A percentile compares a stretch with the other conserved stretches of the same genome.
These are phyloP conservation scores for Arabis hirsuta DNA, from an alignment of 345 rosid species.

Conservation along the genomic window DNA sequence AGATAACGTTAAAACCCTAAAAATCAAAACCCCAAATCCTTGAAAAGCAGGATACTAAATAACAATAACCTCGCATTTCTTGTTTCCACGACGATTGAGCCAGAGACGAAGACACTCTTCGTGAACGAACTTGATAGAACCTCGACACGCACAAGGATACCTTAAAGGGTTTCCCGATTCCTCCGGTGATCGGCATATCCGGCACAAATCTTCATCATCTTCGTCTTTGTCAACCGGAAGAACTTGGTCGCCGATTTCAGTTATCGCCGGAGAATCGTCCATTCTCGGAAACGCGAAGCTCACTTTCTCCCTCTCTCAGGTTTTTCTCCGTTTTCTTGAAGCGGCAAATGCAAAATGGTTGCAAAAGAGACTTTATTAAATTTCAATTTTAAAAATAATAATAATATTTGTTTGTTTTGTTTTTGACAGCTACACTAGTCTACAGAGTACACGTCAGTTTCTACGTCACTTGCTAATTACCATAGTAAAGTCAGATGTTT, in stretches of 20 bases:
- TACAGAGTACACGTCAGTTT: no score
- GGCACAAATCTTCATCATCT: constrained; percentile 20
- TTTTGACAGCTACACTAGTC: no score
- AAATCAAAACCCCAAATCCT: constrained; percentile 11
- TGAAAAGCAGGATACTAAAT: neutral
- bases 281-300: neutral
- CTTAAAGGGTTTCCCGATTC: constrained; percentile 31
- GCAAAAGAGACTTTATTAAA: neutral
- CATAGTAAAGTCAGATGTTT: no score
- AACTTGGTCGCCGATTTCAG: neutral
- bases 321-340: neutral
- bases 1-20: neutral
- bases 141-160: constrained; percentile 36
- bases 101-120: constrained; percentile 33
- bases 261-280: constrained; percentile 17
- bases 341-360: constrained; percentile 16
- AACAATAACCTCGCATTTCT: constrained; percentile 33
- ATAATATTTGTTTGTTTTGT: no score
- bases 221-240: neutral
- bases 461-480: no score
- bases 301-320: neutral
- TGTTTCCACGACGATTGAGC: constrained; percentile 27
- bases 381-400: no score
- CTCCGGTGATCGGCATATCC: constrained; percentile 38
- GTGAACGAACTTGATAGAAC: constrained; percentile 41